Base-by-base conservation (phyloP, 1,284 basidiomycete genomes). In the Ustilago shanxiensis region DNA sequence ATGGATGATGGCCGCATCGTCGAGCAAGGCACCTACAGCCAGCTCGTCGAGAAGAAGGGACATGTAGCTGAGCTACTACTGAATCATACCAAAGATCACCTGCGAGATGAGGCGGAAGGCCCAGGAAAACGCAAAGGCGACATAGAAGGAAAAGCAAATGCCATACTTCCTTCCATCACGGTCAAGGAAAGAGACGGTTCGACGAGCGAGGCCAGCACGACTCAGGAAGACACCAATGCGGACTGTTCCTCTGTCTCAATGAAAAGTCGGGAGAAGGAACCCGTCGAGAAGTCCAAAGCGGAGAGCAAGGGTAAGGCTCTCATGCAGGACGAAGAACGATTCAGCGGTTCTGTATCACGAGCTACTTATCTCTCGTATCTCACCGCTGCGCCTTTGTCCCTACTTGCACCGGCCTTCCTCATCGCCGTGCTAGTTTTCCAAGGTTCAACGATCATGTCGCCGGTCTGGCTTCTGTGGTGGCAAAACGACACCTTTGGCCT, bases 21-120 rank as follows among this genome's bases (percentile, higher is more conserved):
- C 50, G 82, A 83, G 60, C 44, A 72, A 14, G 82, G 82, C 37
- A 73, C 51, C 18, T 80, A 83, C 52, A 56, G 67, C 13, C 45
- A 69, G 24, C 66, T 83, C 13, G 44, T 37, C 35, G 35, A 37
- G 35, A 8, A 16, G 3, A 37, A 37, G 35, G 35, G 35, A 3
- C 13, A 37, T 14, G 35, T 37, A 7, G 35, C 35, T 14, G 35
- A 37, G 8, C 35, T 37, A 3, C 35, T 37, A 7, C 13, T 37
- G 35, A 37, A 37, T 14, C 35, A 37, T 14, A 37, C 35, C 14
- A 37, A 37, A 16, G 35, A 37, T 37, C 35, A 37, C 35, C 35
- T 37, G 35, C 35, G 3, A 14, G 35, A 37, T 10, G 35, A 37
- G 6, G 14, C 35, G 3, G 35, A 37, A 14, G 14, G 14, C 3